phyloP scores from a whole-genome alignment of 1,284 basidiomycete species.

The Puccinia coronata region DNA sequence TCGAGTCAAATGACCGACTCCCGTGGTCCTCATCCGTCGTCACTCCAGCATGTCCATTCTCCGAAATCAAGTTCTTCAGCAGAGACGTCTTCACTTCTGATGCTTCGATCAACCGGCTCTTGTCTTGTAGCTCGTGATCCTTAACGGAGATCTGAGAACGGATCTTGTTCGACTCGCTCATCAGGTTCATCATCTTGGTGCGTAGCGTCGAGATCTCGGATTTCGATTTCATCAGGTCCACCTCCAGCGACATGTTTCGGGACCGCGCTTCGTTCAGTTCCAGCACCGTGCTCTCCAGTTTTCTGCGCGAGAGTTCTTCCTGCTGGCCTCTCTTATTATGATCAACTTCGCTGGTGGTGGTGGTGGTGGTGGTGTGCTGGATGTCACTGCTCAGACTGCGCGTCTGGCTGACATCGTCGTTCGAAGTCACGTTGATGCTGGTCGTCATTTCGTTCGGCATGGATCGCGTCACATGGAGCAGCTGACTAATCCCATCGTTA shows the following conservation, averaged over 20 bases:
- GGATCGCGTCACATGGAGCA: constrained; percentile 5
- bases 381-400: neutral
- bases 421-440: neutral
- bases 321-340: too few species aligned
- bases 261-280: constrained; percentile 72
- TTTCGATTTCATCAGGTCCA: constrained; percentile 70
- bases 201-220: constrained; percentile 77
- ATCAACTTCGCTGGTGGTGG: too few species aligned
- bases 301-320: constrained; percentile 39
- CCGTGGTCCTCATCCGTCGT: constrained; percentile 65
- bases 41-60: constrained; percentile 77
- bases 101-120: constrained; percentile 71
- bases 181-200: constrained; percentile 71
- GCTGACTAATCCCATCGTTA: constrained; percentile 21
- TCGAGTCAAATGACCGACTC: constrained; percentile 60
- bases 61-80: constrained; percentile 81
- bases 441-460: constrained; percentile 5
- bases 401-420: neutral
- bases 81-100: constrained; percentile 74
- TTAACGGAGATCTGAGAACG: constrained; percentile 66
- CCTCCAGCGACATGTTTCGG: constrained; percentile 68
- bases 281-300: constrained; percentile 55
- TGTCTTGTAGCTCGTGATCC: constrained; percentile 71
- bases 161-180: constrained; percentile 72
- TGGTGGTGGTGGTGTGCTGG: neutral